Base-by-base conservation (phyloP, 192 early-diverging fungal genomes). In the Powellomyces hirtus region DNA sequence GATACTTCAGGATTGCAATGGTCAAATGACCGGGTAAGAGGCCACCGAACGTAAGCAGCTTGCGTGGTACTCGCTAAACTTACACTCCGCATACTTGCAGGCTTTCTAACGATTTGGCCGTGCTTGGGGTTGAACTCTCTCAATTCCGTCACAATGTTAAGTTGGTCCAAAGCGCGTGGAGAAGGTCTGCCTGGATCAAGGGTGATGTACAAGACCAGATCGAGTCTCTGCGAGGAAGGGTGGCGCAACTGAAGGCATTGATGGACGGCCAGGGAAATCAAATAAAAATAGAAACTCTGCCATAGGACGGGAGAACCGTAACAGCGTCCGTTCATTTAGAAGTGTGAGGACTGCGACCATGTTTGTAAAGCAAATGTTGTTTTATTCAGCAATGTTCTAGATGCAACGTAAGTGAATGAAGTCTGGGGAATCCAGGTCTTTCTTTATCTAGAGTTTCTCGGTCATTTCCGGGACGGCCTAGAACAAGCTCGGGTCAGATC, bases 391-490 rank as follows among this genome's bases (percentile, higher is more conserved):
- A n/a, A n/a, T n/a, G n/a, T n/a, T n/a, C n/a, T n/a, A n/a, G n/a
- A n/a, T n/a, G n/a, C n/a, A n/a, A n/a, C n/a, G n/a, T n/a, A n/a
- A n/a, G n/a, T n/a, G n/a, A n/a, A n/a, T n/a, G n/a, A n/a, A n/a
- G n/a, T n/a, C n/a, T n/a, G n/a, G n/a, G n/a, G n/a, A n/a, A n/a
- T n/a, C n/a, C n/a, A n/a, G n/a, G n/a, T n/a, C 11, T 59, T 24
- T 36, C n/a, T 42, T n/a, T 42, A 10, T 60, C 37, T 49, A 66
- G 7, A 66, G 51, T 35, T 98, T 98, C 77, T 95, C 87, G 29
- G 88, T 94, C 44, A 98, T 74, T 79, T 98, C 95, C 38, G 95
- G 95, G 50, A 98, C 81, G 64, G 89, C 89, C 74, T 87, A 89
- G 80, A 97, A 96, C 74, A 98, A 81, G 76, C 97, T 94, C 33